Percentiles rank a stretch among this genome's conserved stretches.
Conservation (phyloP, 306 rosid species). For the Cucurbita moschata region DNA sequence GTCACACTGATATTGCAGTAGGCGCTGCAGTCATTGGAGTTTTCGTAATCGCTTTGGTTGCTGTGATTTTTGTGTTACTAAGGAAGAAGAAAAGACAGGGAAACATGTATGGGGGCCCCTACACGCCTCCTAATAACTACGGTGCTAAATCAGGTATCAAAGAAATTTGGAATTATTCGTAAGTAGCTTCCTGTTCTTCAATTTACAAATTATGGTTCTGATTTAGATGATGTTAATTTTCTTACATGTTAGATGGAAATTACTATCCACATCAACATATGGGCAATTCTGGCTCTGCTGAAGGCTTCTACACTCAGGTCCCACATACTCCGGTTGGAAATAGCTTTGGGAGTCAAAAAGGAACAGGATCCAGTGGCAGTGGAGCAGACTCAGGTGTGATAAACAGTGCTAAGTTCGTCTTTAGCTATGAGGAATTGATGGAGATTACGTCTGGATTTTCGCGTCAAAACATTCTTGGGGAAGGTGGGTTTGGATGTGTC, state of each 20-base stretch:
- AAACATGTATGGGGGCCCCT: conserved; percentile 9
- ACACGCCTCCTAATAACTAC: conserved; percentile 18
- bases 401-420: conserved; percentile 23
- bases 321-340: conserved; percentile 12
- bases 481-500: conserved; percentile 87
- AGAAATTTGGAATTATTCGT: no score
- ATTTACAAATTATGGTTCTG: neutral
- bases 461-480: conserved; percentile 52
- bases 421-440: conserved; percentile 46
- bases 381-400: conserved; percentile 25
- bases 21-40: conserved; percentile 38
- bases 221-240: conserved; percentile 8
- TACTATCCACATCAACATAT: conserved; percentile 26
- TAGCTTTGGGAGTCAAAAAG: conserved; percentile 28
- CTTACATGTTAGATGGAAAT: conserved; percentile 31
- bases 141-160: conserved; percentile 30
- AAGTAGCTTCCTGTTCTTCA: neutral
- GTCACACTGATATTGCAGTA: conserved; percentile 9
- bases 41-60: conserved; percentile 28
- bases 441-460: conserved; percentile 63
- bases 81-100: conserved; percentile 22
- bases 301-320: conserved; percentile 19
- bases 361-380: conserved; percentile 6
- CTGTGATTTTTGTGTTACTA: conserved; percentile 5
- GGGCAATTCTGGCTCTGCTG: conserved; percentile 21